phyloP scores from a whole-genome alignment of 495 filamentous ascomycete species.

The Hyaloscypha hepaticicola region DNA sequence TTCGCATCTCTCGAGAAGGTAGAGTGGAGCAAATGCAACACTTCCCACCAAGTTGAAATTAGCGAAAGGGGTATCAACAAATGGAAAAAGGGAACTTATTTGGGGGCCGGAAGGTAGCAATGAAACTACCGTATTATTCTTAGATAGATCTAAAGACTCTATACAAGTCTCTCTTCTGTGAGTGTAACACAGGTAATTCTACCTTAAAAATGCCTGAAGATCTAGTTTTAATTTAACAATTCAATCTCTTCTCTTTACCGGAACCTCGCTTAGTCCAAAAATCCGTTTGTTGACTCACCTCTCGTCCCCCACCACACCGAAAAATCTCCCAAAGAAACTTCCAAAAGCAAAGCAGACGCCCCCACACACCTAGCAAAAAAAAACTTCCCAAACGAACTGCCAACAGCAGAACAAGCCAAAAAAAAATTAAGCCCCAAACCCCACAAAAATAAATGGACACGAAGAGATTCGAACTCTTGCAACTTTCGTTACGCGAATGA shows the following conservation, averaged over 20 bases:
- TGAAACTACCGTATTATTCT: neutral
- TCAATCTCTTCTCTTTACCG: too few relatives aligned
- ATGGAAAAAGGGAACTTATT: neutral
- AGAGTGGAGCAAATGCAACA: neutral
- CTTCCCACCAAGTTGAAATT: neutral
- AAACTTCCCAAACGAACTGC: neutral
- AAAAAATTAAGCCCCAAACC: neutral
- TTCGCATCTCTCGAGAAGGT: neutral
- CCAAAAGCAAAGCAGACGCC: too few relatives aligned
- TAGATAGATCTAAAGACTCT: too few relatives aligned
- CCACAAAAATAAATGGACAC: constrained; percentile 2
- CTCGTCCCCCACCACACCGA: neutral
- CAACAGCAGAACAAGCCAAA: constrained; percentile 2
- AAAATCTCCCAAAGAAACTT: neutral
- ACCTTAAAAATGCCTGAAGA: too few relatives aligned
- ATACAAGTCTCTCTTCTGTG: too few relatives aligned
- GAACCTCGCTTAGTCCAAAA: too few relatives aligned
- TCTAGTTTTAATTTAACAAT: too few relatives aligned
- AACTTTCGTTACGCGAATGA: constrained; percentile 10
- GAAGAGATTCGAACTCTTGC: constrained; percentile 13
- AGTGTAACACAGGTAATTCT: too few relatives aligned
- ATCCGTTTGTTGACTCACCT: neutral
- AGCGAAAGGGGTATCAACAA: neutral
- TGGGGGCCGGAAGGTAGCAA: neutral
- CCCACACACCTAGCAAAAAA: too few relatives aligned